Percentiles rank a stretch among this genome's conserved stretches.
These are phyloP conservation scores for Suillus lakei DNA, from an alignment of 768 basidiomycete species.

Conservation along the genomic window DNA sequence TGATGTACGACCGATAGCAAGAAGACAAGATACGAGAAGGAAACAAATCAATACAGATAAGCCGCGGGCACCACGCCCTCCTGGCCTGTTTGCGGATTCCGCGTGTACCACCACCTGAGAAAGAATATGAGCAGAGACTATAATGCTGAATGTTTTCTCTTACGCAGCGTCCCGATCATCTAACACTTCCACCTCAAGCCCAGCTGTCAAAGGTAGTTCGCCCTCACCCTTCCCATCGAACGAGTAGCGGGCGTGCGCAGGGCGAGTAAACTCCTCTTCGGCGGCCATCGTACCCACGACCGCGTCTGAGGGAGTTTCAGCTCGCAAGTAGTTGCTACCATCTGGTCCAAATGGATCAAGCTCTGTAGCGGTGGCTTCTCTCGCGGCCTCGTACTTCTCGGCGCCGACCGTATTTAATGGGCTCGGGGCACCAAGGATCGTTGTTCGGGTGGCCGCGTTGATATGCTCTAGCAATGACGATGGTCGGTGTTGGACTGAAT, in stretches of 20 bases:
- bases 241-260: constrained; percentile 81
- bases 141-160: constrained; percentile 34
- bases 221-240: constrained; percentile 83
- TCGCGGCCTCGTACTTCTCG: constrained; percentile 58
- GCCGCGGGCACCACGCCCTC: constrained; percentile 93
- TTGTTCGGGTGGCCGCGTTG: constrained; percentile 85
- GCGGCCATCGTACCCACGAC: constrained; percentile 60
- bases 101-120: constrained; percentile 91
- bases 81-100: constrained; percentile 75
- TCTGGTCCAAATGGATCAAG: constrained; percentile 73
- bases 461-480: constrained; percentile 90
- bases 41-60: constrained; percentile 74
- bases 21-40: constrained; percentile 30
- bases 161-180: constrained; percentile 84
- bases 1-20: constrained; percentile 33
- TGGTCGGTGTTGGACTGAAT: constrained; percentile 77
- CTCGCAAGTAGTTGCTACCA: constrained; percentile 75
- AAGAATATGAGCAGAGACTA: constrained; percentile 16
- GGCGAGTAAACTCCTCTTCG: constrained; percentile 69
- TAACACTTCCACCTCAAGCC: constrained; percentile 74
- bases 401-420: constrained; percentile 41
- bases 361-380: constrained; percentile 39
- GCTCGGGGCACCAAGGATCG: constrained; percentile 65
- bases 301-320: constrained; percentile 82
- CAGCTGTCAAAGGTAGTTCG: constrained; percentile 70